Base-by-base conservation (phyloP, 805 yeast genomes). In the Cyberlindnera nakhonratchasimensis region DNA sequence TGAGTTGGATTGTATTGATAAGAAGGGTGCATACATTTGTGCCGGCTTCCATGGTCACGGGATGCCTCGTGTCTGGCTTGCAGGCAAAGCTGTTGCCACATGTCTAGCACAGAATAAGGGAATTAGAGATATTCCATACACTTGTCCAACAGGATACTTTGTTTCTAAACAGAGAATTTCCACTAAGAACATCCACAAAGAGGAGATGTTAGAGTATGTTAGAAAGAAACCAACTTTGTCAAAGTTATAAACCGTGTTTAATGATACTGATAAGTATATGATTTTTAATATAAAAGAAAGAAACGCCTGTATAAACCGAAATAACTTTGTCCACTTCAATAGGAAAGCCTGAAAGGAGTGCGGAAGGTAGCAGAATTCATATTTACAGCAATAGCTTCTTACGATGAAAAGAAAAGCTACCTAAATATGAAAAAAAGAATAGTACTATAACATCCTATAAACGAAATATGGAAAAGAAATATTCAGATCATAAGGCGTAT, bases 41-140 rank as follows among this genome's bases (percentile, higher is more conserved):
- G 75, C 76, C 4, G 78, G 78, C 0, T 73, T 70, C 54, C 66
- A 69, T 32, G 78, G 77, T 3, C 77, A 73, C 53, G 78, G 78
- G 18, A 71, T 73, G 76, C 75, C 77, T 25, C 57, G 76, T 30
- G 67, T 70, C 9, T 65, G 65, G 42, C 39, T 68, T 6, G 49
- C 63, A 32, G 74, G 71, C 13, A 64, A 67, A 42, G 71, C 70
- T 1, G 43, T 71, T 17, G 72, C 69, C 4, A 51, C 54, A 5
- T 53, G 60, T 38, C 43, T 54, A 13, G 35, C 43, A 7, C 31
- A 38, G 21, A 42, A 33, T 17, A 46, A 44, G 40, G 25, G 17
- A 14, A 44, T 53, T 19, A 16, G 37, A 29, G 53, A 53, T 5
- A 43, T 46, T 14, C 40, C 39, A 8, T 44, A 47, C 33, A 45